Evolutionary conservation across 441 rosid genomes (phyloP), one percentile per base, ranked within the genome.

Genomic region (Euphorbia celastroides): DNA sequence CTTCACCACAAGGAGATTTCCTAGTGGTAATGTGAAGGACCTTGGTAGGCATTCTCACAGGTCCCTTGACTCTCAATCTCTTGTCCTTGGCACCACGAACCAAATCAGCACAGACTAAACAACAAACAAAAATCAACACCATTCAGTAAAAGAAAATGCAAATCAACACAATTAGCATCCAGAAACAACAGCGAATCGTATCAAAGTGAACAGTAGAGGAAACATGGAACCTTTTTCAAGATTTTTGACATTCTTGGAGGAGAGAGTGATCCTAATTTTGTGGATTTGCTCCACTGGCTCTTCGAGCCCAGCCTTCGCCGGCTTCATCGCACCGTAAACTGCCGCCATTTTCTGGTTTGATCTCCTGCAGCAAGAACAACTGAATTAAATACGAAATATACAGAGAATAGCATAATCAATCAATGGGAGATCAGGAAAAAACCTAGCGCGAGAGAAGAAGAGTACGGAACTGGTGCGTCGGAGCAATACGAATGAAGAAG

Each of bases 1-100:
- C 96, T 90, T 90, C 96, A 60, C 96, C 96, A 77, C 94, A 90
- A 25, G 96, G 96, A 32, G 94, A 70, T 72, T 90, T 90, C 75
- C 96, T 81, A 19, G 94, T 90, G 38, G 94, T 88, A 19, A 90
- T 90, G 77, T 76, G 77, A 66, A 90, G 96, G 81, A 82, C 86
- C 75, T 86, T 90, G 58, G 94, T 88, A 2, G 96, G 94, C 88
- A 88, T 90, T 70, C 92, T 88, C 75, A 88, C 94, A 0, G 94
- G 94, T 75, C 96, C 96, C 83, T 90, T 90, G 1, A 90, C 92
- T 76, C 90, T 81, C 68, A 88, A 73, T 52, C 79, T 76, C 86
- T 87, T 90, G 31, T 88, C 90, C 81, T 90, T 88, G 8, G 92
- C 96, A 66, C 96, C 94, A 25, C 94, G 92, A 27, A 86, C 88